A percentile compares a stretch with the other conserved stretches of the same genome.
Evolutionary conservation across 306 rosid genomes (phyloP).

Genomic region (Parietaria judaica): DNA sequence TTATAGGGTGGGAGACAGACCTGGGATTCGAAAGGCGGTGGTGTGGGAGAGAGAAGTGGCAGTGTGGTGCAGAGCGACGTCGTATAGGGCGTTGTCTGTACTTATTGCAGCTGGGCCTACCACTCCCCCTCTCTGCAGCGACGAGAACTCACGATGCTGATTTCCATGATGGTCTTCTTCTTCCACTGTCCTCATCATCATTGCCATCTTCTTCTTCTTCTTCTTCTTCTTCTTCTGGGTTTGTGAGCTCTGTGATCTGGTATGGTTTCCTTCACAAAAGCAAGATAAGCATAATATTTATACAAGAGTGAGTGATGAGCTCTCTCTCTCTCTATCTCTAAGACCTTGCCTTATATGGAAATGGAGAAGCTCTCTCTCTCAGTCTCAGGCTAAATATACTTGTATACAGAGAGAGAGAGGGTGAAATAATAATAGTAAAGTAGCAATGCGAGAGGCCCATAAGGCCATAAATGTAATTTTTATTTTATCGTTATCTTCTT

Average conservation of each 20-base stretch:
- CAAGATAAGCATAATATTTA: too few relatives aligned
- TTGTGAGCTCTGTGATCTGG: too few relatives aligned
- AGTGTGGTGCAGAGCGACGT: conserved; percentile 36
- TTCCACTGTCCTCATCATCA: conserved; percentile 17
- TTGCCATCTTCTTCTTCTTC: conserved; percentile 20
- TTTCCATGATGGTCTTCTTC: conserved; percentile 20
- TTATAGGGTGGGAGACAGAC: conserved; percentile 17
- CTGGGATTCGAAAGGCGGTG: conserved; percentile 41
- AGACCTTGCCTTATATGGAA: too few relatives aligned
- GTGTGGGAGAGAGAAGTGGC: conserved; percentile 15
- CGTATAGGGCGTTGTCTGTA: conserved; percentile 24
- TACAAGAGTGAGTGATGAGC: too few relatives aligned
- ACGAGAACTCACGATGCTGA: conserved; percentile 43
- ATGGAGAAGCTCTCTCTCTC: too few relatives aligned
- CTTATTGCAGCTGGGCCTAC: conserved; percentile 43
- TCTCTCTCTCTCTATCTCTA: too few relatives aligned
- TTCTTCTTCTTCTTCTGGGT: not conserved
- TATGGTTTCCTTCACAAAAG: too few relatives aligned
- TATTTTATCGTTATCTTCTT: not conserved
- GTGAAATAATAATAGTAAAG: not conserved
- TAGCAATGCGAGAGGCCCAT: not conserved
- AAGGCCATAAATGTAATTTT: too few relatives aligned
- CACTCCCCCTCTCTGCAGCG: conserved; percentile 9
- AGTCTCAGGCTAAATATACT: too few relatives aligned
- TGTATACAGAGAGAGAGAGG: too few relatives aligned